Conservation (phyloP, 441 rosid genomes). For the Omphalea diandra region DNA sequence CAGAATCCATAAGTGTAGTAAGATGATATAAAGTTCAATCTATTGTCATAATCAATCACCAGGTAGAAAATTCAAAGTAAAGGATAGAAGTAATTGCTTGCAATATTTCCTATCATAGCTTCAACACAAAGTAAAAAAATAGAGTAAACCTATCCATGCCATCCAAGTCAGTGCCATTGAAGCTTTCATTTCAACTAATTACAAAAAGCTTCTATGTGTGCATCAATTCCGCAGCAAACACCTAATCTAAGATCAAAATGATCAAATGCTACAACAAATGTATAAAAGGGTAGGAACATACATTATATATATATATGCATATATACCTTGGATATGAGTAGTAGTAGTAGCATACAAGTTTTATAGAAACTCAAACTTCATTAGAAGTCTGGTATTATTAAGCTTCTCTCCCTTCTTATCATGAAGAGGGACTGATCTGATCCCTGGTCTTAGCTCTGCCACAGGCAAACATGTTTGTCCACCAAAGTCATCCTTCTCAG, state of each 20-base stretch:
- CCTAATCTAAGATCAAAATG: too few species aligned
- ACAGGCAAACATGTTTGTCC: constrained; percentile 80
- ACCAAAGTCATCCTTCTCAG: constrained; percentile 79
- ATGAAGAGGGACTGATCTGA: constrained; percentile 60
- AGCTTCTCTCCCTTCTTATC: constrained; percentile 54
- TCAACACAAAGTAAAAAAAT: constrained; percentile 4
- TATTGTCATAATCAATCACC: too few species aligned
- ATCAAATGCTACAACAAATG: not conserved
- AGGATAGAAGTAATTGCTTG: not conserved
- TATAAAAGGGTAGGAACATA: not conserved
- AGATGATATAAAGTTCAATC: too few species aligned
- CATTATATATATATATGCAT: too few species aligned
- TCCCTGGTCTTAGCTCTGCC: constrained; percentile 64
- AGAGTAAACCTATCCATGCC: not conserved
- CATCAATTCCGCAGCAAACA: not conserved
- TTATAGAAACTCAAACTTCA: constrained; percentile 60
- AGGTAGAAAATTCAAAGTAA: not conserved
- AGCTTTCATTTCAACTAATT: constrained; percentile 6
- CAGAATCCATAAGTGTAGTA: too few species aligned
- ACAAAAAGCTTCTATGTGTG: not conserved
- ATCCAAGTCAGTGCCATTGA: constrained; percentile 6
- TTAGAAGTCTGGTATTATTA: constrained; percentile 62
- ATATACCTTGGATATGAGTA: constrained; percentile 1
- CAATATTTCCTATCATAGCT: constrained; percentile 5
- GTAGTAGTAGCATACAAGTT: not conserved